These are phyloP conservation scores for Colletotrichum ledebouriae DNA, from an alignment of 2,329 filamentous ascomycete genomes.

Conservation along the genomic window DNA sequence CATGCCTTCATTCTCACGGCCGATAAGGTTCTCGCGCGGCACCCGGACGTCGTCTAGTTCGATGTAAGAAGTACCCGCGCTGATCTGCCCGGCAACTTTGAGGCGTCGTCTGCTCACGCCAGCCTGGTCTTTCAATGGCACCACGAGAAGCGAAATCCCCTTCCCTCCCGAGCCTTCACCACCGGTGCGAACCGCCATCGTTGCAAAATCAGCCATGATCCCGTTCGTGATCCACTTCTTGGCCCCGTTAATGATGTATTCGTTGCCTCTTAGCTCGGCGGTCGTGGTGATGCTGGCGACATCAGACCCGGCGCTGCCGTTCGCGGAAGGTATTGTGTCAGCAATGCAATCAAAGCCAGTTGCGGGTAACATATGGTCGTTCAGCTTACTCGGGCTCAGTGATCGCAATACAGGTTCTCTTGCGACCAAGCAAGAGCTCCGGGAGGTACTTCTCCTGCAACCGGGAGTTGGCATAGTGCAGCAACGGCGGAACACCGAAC, in stretches of 20 bases:
- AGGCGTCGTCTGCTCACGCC: slow-evolving; percentile 78
- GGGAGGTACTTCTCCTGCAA: slow-evolving; percentile 71
- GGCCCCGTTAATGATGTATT: slow-evolving; percentile 79
- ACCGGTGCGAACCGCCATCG: slow-evolving; percentile 81
- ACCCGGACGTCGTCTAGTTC: slow-evolving; percentile 82
- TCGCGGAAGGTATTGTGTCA: neutral
- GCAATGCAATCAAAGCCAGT: accelerated
- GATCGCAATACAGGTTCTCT: slow-evolving; percentile 81
- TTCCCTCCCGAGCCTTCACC: slow-evolving; percentile 66
- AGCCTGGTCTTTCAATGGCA: slow-evolving; percentile 75
- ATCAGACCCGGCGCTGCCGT: slow-evolving; percentile 73
- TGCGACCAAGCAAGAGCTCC: slow-evolving; percentile 75
- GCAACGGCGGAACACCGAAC: neutral
- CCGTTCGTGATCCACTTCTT: slow-evolving; percentile 88
- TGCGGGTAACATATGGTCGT: accelerated
- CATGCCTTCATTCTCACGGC: slow-evolving; percentile 79
- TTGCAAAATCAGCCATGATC: slow-evolving; percentile 76
- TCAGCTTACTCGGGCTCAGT: slow-evolving; percentile 73
- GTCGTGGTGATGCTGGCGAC: slow-evolving; percentile 80
- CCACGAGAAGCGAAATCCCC: slow-evolving; percentile 76
- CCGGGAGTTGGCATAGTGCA: neutral
- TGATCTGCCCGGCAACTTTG: slow-evolving; percentile 74
- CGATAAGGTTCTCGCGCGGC: slow-evolving; percentile 77
- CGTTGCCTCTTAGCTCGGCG: slow-evolving; percentile 73
- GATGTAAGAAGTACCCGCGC: slow-evolving; percentile 80